Evolutionary conservation across 139 green algal species (phyloP).

Genomic region (Coccomyxa sp.): DNA sequence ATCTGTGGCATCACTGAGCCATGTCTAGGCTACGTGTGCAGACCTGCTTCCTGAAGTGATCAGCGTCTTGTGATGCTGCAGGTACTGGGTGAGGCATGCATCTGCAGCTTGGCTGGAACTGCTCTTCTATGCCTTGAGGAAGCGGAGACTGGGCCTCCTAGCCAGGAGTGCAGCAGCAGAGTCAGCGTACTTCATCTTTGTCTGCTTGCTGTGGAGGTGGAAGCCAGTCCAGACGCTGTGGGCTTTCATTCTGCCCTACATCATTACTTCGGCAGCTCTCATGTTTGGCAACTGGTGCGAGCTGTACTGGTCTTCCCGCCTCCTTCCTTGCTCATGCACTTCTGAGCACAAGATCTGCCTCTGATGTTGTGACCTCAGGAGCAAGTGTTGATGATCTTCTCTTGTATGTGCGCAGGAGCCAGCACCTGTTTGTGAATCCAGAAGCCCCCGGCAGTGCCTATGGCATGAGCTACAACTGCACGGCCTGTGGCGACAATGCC

Average conservation of each 20-base stretch:
- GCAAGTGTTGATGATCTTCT: neutral
- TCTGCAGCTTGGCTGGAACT: constrained; percentile 64
- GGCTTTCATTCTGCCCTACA: constrained; percentile 66
- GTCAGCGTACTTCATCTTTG: constrained; percentile 21
- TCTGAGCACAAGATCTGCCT: neutral
- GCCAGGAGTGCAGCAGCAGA: constrained; percentile 26
- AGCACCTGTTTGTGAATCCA: constrained; percentile 86
- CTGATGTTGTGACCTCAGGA: neutral
- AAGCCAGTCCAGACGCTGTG: constrained; percentile 58
- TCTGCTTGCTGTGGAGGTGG: constrained; percentile 22
- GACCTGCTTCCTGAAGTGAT: neutral
- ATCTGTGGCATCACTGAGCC: neutral
- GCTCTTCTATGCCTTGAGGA: constrained; percentile 46
- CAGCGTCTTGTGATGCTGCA: constrained; percentile 18
- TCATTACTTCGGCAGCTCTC: constrained; percentile 67
- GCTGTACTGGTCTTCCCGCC: neutral
- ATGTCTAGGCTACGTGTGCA: neutral
- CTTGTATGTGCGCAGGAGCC: constrained; percentile 40
- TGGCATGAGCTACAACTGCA: constrained; percentile 77
- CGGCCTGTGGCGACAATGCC: constrained; percentile 69
- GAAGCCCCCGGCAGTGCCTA: constrained; percentile 40
- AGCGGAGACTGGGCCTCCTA: constrained; percentile 25
- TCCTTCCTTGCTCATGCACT: too few relatives aligned
- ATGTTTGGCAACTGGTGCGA: constrained; percentile 92
- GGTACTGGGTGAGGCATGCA: constrained; percentile 73